Conservation (phyloP, 23 red algal species). For the Gracilaria gracilis region DNA sequence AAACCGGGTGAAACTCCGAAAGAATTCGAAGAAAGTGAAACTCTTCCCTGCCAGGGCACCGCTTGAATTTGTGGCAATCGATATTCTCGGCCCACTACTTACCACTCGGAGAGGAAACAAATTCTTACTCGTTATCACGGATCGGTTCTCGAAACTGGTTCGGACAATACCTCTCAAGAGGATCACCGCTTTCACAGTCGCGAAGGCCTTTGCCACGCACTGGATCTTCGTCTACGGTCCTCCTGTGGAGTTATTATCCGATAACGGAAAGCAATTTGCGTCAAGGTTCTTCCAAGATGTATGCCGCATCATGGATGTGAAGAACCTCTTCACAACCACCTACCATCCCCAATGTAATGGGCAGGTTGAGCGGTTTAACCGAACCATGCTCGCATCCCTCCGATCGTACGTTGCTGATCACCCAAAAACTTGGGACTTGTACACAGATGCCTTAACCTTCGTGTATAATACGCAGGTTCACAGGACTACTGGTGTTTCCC, state of each 20-base stretch:
- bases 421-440: constrained; percentile 27
- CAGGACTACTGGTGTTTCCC: neutral
- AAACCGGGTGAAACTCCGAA: constrained; percentile 22
- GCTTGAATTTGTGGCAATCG: constrained; percentile 17
- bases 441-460: neutral
- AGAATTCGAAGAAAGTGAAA: constrained; percentile 3
- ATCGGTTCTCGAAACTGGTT: constrained; percentile 58
- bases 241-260: neutral
- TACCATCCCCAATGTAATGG: constrained; percentile 45
- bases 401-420: neutral
- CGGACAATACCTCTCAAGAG: constrained; percentile 13
- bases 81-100: constrained; percentile 21
- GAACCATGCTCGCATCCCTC: constrained; percentile 15
- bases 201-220: constrained; percentile 14
- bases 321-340: constrained; percentile 25
- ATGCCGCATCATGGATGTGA: constrained; percentile 18
- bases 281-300: constrained; percentile 43
- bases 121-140: constrained; percentile 38
- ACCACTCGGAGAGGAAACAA: constrained; percentile 14
- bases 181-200: constrained; percentile 24
- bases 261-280: constrained; percentile 54
- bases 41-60: constrained; percentile 20
- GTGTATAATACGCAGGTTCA: constrained; percentile 9
- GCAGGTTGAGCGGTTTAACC: constrained; percentile 43
- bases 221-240: constrained; percentile 7